Evolutionary conservation across 257 asterid species (phyloP), one percentile per base, ranked within the genome.

Genomic region (Penstemon barbatus): DNA sequence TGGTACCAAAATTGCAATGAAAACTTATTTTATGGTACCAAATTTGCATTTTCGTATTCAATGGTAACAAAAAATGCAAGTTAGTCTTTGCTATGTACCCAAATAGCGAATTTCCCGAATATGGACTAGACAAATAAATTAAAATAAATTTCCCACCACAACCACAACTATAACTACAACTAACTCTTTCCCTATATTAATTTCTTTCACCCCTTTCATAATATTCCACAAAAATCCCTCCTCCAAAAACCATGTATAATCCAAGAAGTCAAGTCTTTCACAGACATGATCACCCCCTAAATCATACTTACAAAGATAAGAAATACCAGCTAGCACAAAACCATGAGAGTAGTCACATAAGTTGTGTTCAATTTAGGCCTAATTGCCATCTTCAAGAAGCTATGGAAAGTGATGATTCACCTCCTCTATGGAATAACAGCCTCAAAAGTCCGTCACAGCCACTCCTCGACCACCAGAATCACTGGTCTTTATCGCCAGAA

Each of bases 391-490:
- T 15, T 61, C 77, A 66, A 11, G 61, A 57, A 12, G 25, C 61
- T 65, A 63, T 63, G 78, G 72, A 53, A 45, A 71, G 11, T 11
- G 84, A 77, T 38, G 87, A 82, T 18, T 84, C 92, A 42, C 94
- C 89, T 19, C 89, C 94, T 41, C 77, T 89, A 13, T 89, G 95
- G 96, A 80, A 81, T 45, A 75, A 52, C 60, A 74, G 74, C 8
- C 61, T 83, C 3, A 69, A 74, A 13, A 79, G 80, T 25, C 87
- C 91, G 39, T 72, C 81, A 0, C 79, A 60, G 1, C 85, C 82
- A 0, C 80, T 81, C 36, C 75, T 75, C 7, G 63, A 74, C 69
- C 72, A 60, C 66, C 80, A 69, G 40, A 56, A 19, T 37, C 56
- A 66, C 59, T 39, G 83, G 38, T 72, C 97, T 73, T 78, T 72